Conservation (phyloP, 2,329 filamentous ascomycete genomes). For the Trichoderma arundinaceum region DNA sequence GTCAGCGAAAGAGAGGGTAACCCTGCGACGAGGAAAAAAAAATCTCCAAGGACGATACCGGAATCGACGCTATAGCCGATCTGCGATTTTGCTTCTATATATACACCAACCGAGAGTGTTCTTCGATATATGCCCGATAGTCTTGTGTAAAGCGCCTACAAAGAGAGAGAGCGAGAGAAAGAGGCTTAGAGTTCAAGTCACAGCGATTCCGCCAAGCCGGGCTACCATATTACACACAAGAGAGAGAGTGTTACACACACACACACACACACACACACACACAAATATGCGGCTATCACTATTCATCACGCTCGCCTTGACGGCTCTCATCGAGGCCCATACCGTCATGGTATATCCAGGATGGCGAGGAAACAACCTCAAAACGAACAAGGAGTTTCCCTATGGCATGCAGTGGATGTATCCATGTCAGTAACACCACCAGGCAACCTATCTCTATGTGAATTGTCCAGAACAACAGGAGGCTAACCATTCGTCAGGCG, state of each 20-base stretch:
- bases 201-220: conserved; percentile 5
- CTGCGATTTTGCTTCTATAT: neutral
- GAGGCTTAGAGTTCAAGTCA: neutral
- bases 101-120: neutral
- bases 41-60: neutral
- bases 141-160: too few species aligned
- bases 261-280: neutral
- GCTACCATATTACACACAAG: neutral
- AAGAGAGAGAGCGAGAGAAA: neutral
- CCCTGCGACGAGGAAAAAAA: neutral
- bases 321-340: conserved; percentile 66
- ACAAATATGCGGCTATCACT: conserved; percentile 55
- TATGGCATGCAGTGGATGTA: conserved; percentile 97
- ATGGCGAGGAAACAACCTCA: conserved; percentile 85
- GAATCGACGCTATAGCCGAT: neutral
- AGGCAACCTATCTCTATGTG: neutral
- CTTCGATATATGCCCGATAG: neutral
- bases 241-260: neutral
- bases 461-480: neutral
- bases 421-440: conserved; percentile 70
- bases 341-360: conserved; percentile 86
- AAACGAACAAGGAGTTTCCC: conserved; percentile 77
- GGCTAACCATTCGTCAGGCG: conserved; percentile 62
- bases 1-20: neutral
- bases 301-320: conserved; percentile 50